Base-by-base conservation (phyloP, 306 rosid species). In the Cercis canadensis region DNA sequence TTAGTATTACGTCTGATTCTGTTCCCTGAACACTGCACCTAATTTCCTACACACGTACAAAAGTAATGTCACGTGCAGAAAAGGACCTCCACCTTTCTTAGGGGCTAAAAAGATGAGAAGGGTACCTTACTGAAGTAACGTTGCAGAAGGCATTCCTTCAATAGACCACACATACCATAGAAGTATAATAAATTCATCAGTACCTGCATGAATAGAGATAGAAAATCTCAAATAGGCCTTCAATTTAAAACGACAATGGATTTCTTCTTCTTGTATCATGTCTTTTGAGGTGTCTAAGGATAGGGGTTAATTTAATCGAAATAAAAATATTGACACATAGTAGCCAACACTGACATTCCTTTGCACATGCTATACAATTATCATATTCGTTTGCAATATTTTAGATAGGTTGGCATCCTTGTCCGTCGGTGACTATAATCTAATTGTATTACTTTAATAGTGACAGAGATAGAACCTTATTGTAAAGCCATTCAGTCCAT, bases 401-500 rank as follows among this genome's bases (percentile, higher is more conserved):
- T n/a, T 62, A 10, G 8, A 17, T 33, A 45, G 40, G 44, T 36
- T 7, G 7, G 50, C 14, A 58, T 66, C 49, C 75, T 18, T 46
- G 41, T 18, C 17, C 0, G 15, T 4, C 40, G 7, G 19, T 60
- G 34, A 44, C 59, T 69, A 37, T 70, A 59, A 53, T 70, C 59
- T 18, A 65, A 41, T 12, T 65, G 33, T 31, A 45, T 61, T 34
- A 67, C 54, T 62, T 47, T 18, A 66, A 60, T 62, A 33, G 44
- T 16, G 57, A 54, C 24, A 19, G 66, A 72, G 70, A 70, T 63
- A 29, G 24, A 76, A 91, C 97, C 97, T 91, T 88, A 65, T 83
- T 91, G 81, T 88, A 88, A 33, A 91, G 84, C 97, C 97, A 91
- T 81, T 91, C 97, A 54, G 92, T 81, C 96, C 97, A 88, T 3